Base-by-base conservation (phyloP, 2,329 filamentous ascomycete species). In the Monilinia vaccinii-corymbosi region DNA sequence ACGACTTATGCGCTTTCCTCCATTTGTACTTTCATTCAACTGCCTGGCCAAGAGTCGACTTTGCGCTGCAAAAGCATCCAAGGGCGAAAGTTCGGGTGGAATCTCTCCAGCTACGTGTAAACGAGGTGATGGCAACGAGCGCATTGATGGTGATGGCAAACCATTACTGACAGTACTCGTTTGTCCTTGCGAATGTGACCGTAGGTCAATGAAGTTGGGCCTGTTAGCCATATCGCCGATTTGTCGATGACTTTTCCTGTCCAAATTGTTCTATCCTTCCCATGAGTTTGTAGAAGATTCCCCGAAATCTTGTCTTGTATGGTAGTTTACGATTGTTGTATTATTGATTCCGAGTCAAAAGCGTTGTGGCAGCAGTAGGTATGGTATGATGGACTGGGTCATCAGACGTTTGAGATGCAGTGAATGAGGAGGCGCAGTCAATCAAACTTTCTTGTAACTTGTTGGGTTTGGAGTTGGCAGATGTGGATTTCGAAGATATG, bases 31-130 rank as follows among this genome's bases (percentile, higher is more conserved):
- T 67, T 94, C 87, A 46, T 96, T 87, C 63, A 99, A 83, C 74
- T 96, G 88, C 75, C 85, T 89, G 44, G 91, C 91, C 56, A 99
- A 81, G 68, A 95, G 77, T 61, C 93, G 87, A 68, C 92, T 95
- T 71, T 97, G 93, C 63, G 93, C 81, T 25, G 93, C 93, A 72
- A 99, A 95, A 51, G 93, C 93, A 79, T 99, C 94, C 65, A 99
- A 82, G 13, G 94, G 94, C 9, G 94, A 97, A 60, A 97, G 80
- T 56, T 94, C 89, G 6, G 94, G 94, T 23, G 94, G 93, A 1
- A 88, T 82, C 68, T 93, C 89, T 63, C 89, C 89, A 60, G 88
- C 87, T 60, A 89, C 80, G 73, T 91, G 87, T 61, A 91, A 77
- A 63, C 88, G 85, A 46, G 88, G 88, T n/a, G 88, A 91, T 36